Base-by-base conservation (phyloP, 2,329 filamentous ascomycete species). In the Microdochium nivale region DNA sequence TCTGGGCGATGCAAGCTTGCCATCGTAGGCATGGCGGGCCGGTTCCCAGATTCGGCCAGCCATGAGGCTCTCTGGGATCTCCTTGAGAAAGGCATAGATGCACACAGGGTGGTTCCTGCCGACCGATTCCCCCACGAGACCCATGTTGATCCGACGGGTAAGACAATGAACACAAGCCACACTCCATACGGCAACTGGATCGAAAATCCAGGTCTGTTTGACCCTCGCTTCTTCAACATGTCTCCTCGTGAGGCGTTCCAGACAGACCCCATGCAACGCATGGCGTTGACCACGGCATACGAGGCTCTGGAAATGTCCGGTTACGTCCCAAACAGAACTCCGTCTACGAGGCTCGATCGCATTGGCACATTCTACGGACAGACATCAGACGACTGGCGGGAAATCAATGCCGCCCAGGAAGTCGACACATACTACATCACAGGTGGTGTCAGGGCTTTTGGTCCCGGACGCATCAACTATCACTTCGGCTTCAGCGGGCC, bases 171-270 rank as follows among this genome's bases (percentile, higher is more conserved):
- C 70, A 90, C 87, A 53, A 87, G 81, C 51, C 84, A 88, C 66
- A 89, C 86, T 1, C 85, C 84, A 2, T 89, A 83, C 59, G 87
- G 87, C 16, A 88, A 86, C 70, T 90, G 73, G 72, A 78, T 89
- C 57, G 82, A 89, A 55, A 79, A 90, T 55, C 87, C 87, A 0
- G 86, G 86, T 51, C 74, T 86, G 48, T 92, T 92, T 61, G 88
- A 92, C 60, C 84, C 86, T n/a, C 77, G 84, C 1, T 91, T 92
- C 70, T 92, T 92, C 78, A 90, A 90, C 68, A 90, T 92, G 84
- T 90, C 87, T 33, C 87, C 87, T 5, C 81, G 86, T 59, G 87
- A 92, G 68, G 88, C 88, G 25, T 80, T 82, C 49, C 86, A 90
- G 63, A 90, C 86, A 1, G 88, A 92, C 64, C 88, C 88, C 0